Evolutionary conservation across 257 asterid species (phyloP).

Genomic region (Mitragyna speciosa): DNA sequence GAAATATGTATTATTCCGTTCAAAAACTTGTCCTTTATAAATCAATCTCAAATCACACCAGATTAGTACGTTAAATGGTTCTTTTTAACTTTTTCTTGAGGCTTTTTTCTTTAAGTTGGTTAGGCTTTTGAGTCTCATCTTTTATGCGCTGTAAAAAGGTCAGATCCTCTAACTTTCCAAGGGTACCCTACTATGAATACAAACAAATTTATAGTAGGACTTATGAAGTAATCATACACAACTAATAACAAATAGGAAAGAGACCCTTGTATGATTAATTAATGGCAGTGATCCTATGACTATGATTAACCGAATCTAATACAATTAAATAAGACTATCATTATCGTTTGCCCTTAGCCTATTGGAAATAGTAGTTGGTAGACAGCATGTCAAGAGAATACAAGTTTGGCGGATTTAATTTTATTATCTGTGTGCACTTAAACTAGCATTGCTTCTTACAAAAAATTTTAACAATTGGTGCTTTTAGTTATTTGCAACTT

Average conservation of each 20-base stretch:
- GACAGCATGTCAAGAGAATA: conserved; percentile 5
- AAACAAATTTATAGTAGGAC: not conserved
- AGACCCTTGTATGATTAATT: conserved; percentile 5
- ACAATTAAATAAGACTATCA: conserved; percentile 1
- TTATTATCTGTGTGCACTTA: conserved; percentile 8
- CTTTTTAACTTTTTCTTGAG: too few species aligned
- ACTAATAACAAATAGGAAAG: conserved; percentile 18
- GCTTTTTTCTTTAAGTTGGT: too few species aligned
- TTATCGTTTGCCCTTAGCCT: not conserved
- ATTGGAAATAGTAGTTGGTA: conserved; percentile 2
- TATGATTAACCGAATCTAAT: conserved; percentile 11
- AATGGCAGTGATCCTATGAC: conserved; percentile 10
- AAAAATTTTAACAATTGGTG: not conserved
- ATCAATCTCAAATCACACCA: too few species aligned
- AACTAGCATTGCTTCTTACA: not conserved
- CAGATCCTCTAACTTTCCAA: not conserved
- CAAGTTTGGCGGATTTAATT: conserved; percentile 8
- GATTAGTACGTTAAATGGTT: too few species aligned
- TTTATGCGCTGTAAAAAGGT: not conserved
- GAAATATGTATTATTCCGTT: too few species aligned
- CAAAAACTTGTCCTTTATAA: too few species aligned
- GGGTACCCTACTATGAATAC: not conserved
- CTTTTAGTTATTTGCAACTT: not conserved
- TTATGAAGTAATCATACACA: not conserved
- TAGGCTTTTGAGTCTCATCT: too few species aligned